Evolutionary conservation across 805 yeast species (phyloP), one percentile per base, ranked within the genome.

Genomic region (Millerago galiae): DNA sequence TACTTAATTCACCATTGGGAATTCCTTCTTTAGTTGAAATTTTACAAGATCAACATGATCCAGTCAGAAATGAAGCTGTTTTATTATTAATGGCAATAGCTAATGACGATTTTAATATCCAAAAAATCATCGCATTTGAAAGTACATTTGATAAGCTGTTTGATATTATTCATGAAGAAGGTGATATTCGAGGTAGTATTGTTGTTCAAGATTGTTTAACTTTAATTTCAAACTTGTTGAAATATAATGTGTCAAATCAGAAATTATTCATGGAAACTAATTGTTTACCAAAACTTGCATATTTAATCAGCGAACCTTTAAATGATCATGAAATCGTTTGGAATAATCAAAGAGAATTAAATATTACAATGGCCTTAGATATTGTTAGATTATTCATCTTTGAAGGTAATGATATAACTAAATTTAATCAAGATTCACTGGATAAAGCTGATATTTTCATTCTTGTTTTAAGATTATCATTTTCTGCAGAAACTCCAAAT

Each of bases 101-200:
- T 11, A 81, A 81, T 52, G 83, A 85, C 46, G 86, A 88, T 53
- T 77, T 81, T 45, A 91, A 87, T 59, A 80, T 91, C 27, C 99
- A 93, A 59, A 90, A 89, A 55, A 66, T 93, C 15, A 95, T 95
- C 9, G 99, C 95, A 0, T 93, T 93, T 58, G 97, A 93, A 59
- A 90, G 87, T 51, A 83, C 95, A 0, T 90, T 93, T 56, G 96
- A 88, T 47, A 77, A 72, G 46, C 63, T 89, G 11, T 90, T 91
- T 54, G 71, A 68, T n/a, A 83, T 93, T 12, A 79, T 91, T 18
- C 80, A 77, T 13, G 84, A 79, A 48, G 97, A 90, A 61, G 96
- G 96, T 27, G 95, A 95, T 4, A 72, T 88, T 13, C 73, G 89
- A 41, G 97, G 95, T 9, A 87, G 93, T 15, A 72, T 88, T 28